phyloP scores from a whole-genome alignment of 1,139 yeast species.

The Arxiozyma slooffiae region DNA sequence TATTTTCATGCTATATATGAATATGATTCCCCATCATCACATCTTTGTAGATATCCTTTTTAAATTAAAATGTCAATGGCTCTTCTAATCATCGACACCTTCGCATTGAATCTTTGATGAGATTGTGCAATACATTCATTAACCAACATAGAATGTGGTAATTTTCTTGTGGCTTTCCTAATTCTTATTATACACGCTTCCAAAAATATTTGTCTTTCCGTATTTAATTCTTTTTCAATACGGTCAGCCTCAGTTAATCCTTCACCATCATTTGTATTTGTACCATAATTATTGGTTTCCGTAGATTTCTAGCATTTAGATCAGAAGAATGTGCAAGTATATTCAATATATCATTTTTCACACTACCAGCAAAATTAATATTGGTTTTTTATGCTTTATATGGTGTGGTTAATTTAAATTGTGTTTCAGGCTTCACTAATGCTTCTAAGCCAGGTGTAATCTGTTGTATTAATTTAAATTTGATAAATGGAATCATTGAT shows the following conservation, averaged over 20 bases:
- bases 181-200: conserved; percentile 92
- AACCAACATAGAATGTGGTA: conserved; percentile 70
- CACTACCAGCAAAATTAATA: conserved; percentile 76
- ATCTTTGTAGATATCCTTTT: conserved; percentile 72
- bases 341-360: no score
- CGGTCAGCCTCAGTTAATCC: conserved; percentile 55
- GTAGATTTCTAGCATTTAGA: no score
- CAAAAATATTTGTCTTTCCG: conserved; percentile 74
- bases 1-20: conserved; percentile 54
- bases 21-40: conserved; percentile 59
- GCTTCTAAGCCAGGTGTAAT: conserved; percentile 46
- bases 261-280: conserved; percentile 2
- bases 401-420: conserved; percentile 63
- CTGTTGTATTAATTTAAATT: conserved; percentile 65
- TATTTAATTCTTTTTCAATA: conserved; percentile 75
- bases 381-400: conserved; percentile 78
- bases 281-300: conserved; percentile 4
- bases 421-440: conserved; percentile 44
- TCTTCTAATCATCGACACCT: conserved; percentile 74
- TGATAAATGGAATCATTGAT: conserved; percentile 68
- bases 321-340: no score
- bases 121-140: conserved; percentile 87
- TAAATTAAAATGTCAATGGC: conserved; percentile 82
- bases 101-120: conserved; percentile 74
- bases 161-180: conserved; percentile 83